Conservation (phyloP, 129 eudicot species). For the Flaveria ramosissima region DNA sequence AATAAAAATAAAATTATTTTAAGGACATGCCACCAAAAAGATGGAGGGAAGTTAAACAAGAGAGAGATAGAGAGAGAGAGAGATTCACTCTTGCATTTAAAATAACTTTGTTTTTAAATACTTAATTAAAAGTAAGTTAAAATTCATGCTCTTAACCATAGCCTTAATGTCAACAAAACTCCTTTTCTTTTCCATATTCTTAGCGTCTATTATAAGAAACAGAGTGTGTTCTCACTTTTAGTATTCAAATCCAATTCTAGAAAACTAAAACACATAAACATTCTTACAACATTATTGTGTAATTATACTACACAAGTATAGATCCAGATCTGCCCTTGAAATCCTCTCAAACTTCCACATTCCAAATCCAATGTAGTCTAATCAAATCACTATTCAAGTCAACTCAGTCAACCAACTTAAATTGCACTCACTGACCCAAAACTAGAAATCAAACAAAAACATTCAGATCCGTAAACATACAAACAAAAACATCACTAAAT, state of each 20-base stretch:
- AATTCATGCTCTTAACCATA: background rate
- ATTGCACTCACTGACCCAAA: background rate
- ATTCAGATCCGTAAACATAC: slow-evolving; percentile 23
- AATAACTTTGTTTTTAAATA: background rate
- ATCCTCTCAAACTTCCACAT: background rate
- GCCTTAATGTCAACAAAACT: background rate
- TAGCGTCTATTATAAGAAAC: background rate
- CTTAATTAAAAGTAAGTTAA: background rate
- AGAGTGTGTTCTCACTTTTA: slow-evolving; percentile 8
- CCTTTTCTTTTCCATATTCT: background rate
- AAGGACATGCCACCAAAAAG: background rate
- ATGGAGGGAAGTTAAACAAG: background rate
- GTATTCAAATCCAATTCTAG: slow-evolving; percentile 4
- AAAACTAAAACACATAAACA: background rate
- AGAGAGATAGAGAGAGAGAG: background rate
- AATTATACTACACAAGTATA: background rate
- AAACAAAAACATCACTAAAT: slow-evolving; percentile 14
- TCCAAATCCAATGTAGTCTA: slow-evolving; percentile 2
- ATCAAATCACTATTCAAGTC: background rate
- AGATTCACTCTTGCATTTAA: background rate
- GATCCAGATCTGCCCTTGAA: background rate
- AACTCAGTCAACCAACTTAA: slow-evolving; percentile 12
- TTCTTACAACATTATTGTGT: background rate
- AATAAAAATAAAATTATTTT: too few relatives aligned
- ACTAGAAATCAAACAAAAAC: background rate